These are phyloP conservation scores for Stagonosporopsis chrysanthemi DNA, from an alignment of 2,329 filamentous ascomycete species.

Conservation along the genomic window DNA sequence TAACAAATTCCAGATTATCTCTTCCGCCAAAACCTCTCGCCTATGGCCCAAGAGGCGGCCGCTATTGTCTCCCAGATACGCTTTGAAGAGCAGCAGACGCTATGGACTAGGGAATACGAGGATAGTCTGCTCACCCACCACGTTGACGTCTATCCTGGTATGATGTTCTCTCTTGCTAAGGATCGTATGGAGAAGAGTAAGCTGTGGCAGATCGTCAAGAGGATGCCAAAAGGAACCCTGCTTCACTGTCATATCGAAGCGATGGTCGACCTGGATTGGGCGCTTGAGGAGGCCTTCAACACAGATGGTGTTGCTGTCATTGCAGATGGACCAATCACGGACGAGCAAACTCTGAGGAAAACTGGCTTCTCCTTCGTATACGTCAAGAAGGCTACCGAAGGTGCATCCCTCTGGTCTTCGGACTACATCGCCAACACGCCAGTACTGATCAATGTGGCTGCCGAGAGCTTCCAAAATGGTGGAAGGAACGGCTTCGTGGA, in stretches of 20 bases:
- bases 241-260: conserved; percentile 90
- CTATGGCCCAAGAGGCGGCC: conserved; percentile 78
- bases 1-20: conserved; percentile 64
- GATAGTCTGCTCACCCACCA: conserved; percentile 70
- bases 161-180: conserved; percentile 91
- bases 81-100: conserved; percentile 73
- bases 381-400: conserved; percentile 51
- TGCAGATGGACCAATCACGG: conserved; percentile 65
- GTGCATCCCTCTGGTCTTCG: conserved; percentile 69
- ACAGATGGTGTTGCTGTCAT: conserved; percentile 77
- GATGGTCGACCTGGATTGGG: conserved; percentile 86
- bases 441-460: conserved; percentile 67
- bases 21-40: conserved; percentile 78
- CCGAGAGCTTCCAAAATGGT: conserved; percentile 76
- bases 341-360: conserved; percentile 60
- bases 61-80: conserved; percentile 82
- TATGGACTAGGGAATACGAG: conserved; percentile 80
- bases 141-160: conserved; percentile 79
- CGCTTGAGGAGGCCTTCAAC: conserved; percentile 74
- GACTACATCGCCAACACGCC: conserved; percentile 67
- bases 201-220: conserved; percentile 83
- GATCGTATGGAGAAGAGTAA: conserved; percentile 84
- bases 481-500: conserved; percentile 74
- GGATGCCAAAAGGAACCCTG: conserved; percentile 87
- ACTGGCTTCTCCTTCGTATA: conserved; percentile 67